A percentile compares a stretch with the other conserved stretches of the same genome.
These are phyloP conservation scores for Ceratocystis harringtonii DNA, from an alignment of 2,329 filamentous ascomycete genomes.

Conservation along the genomic window DNA sequence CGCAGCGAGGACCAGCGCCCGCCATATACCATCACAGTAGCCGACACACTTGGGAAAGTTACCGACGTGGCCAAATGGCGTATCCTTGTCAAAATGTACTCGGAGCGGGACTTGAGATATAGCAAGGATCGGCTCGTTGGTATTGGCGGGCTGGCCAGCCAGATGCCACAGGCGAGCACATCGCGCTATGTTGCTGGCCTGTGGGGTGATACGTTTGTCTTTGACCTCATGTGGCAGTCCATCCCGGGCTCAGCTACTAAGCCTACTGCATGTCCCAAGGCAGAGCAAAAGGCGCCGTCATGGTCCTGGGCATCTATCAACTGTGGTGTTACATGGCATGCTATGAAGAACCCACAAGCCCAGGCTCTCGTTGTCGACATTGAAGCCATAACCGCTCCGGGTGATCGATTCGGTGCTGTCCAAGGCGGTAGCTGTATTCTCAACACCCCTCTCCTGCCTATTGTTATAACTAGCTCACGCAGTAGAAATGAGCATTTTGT, in stretches of 20 bases:
- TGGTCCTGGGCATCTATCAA: slow-evolving; percentile 16
- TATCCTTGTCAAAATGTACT: slow-evolving; percentile 22
- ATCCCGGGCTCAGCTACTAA: slow-evolving; percentile 13
- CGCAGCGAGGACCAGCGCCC: slow-evolving; percentile 15
- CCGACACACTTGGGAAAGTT: slow-evolving; percentile 18
- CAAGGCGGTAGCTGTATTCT: slow-evolving; percentile 16
- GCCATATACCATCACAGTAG: slow-evolving; percentile 19
- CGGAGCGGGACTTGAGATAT: slow-evolving; percentile 19
- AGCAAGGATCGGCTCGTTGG: slow-evolving; percentile 22
- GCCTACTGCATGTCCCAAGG: slow-evolving; percentile 10
- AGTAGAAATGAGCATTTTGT: slow-evolving; percentile 12
- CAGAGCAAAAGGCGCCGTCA: slow-evolving; percentile 14
- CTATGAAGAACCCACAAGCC: slow-evolving; percentile 16
- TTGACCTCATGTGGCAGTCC: slow-evolving; percentile 16
- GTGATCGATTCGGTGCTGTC: slow-evolving; percentile 12
- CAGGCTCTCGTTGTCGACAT: slow-evolving; percentile 16
- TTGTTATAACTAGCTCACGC: slow-evolving; percentile 14
- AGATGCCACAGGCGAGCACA: slow-evolving; percentile 18
- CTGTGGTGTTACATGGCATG: slow-evolving; percentile 17
- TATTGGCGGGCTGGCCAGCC: slow-evolving; percentile 22
- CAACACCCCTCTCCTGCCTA: slow-evolving; percentile 15
- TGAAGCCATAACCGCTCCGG: slow-evolving; percentile 9
- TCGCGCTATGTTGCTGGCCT: slow-evolving; percentile 23
- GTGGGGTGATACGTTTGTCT: slow-evolving; percentile 20
- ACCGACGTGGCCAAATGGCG: slow-evolving; percentile 20